These are phyloP conservation scores for Cordyceps sp. DNA, from an alignment of 2,329 filamentous ascomycete species.

Conservation along the genomic window DNA sequence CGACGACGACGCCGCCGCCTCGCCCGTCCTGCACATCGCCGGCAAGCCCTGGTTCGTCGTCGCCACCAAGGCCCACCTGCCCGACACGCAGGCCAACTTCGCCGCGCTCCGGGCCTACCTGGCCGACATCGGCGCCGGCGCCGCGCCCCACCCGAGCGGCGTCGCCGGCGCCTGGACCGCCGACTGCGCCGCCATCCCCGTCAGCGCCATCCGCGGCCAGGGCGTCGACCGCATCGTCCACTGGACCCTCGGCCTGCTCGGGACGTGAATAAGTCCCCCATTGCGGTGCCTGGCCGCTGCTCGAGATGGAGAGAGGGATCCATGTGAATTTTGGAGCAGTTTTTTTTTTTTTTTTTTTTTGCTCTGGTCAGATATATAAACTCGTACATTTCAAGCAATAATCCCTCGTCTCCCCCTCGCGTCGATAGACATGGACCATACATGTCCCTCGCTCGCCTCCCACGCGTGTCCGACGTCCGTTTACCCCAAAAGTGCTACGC, in stretches of 20 bases:
- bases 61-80: conserved; percentile 80
- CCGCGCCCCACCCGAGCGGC: conserved; percentile 55
- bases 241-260: conserved; percentile 53
- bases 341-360: neutral
- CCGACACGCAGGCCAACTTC: conserved; percentile 66
- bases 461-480: too few relatives aligned
- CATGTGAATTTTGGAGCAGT: neutral
- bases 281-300: too few relatives aligned
- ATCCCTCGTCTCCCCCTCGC: neutral
- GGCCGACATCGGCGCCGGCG: conserved; percentile 42
- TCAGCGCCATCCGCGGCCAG: conserved; percentile 78
- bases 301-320: neutral
- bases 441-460: too few relatives aligned
- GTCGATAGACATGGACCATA: neutral
- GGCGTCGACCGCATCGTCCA: conserved; percentile 63
- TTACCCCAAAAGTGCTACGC: too few relatives aligned
- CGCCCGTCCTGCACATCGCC: conserved; percentile 53
- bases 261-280: too few relatives aligned
- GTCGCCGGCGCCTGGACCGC: conserved; percentile 38
- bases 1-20: conserved; percentile 2
- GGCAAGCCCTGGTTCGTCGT: conserved; percentile 94
- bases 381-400: too few relatives aligned
- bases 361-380: neutral
- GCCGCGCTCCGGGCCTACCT: conserved; percentile 53
- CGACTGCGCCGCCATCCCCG: conserved; percentile 57